A percentile compares a stretch with the other conserved stretches of the same genome.
Evolutionary conservation across 2,329 filamentous ascomycete genomes (phyloP).

Genomic region (Gyromitra esculenta): DNA sequence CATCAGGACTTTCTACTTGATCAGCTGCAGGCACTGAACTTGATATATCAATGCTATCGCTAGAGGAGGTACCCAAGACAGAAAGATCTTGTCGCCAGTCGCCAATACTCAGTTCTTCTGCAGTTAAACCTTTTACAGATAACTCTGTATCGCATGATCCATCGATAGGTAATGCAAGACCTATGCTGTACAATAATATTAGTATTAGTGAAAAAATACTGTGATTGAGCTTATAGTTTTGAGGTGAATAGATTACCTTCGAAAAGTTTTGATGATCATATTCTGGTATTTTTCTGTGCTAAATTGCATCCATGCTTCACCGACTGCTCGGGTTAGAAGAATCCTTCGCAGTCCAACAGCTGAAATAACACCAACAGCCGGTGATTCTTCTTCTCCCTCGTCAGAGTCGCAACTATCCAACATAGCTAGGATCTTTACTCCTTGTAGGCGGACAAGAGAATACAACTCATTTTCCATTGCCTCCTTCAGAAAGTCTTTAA

Average conservation of each 20-base stretch:
- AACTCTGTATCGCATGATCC: constrained; percentile 15
- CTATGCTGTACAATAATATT: neutral
- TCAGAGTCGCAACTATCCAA: neutral
- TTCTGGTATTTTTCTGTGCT: neutral
- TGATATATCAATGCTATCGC: too few species aligned
- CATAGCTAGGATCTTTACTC: neutral
- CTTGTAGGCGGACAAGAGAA: neutral
- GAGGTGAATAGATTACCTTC: constrained; percentile 7
- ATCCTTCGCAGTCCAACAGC: neutral
- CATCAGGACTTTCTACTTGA: neutral
- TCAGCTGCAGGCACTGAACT: neutral
- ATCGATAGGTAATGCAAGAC: constrained; percentile 4
- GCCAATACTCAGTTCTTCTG: constrained; percentile 5
- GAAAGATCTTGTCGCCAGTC: constrained; percentile 1
- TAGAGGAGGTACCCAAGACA: too few species aligned
- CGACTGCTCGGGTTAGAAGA: constrained; percentile 11
- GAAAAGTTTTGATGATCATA: neutral
- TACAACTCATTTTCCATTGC: constrained; percentile 17
- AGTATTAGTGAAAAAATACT: neutral
- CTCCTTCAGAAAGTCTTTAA: constrained; percentile 20
- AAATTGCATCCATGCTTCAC: constrained; percentile 8
- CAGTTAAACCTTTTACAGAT: neutral
- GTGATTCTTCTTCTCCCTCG: neutral
- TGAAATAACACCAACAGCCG: constrained; percentile 17
- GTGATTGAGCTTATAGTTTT: neutral